Conservation (phyloP, 306 rosid species). For the Clitoria ternatea region DNA sequence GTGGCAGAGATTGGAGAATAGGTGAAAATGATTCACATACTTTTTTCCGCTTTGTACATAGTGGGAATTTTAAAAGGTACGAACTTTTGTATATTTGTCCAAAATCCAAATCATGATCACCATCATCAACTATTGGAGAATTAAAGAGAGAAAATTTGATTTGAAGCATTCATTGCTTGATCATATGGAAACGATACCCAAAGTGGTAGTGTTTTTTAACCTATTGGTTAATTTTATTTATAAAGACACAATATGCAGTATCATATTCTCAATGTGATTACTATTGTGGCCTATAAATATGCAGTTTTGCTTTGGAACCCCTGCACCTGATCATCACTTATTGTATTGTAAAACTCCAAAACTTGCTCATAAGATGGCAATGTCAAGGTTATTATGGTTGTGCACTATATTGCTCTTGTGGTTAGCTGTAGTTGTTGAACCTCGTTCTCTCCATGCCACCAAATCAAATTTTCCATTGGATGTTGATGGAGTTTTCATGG, state of each 20-base stretch:
- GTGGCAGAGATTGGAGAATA: background rate
- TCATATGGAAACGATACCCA: background rate
- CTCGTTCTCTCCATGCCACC: constrained; percentile 1
- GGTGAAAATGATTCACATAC: background rate
- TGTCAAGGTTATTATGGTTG: constrained; percentile 1
- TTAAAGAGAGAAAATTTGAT: background rate
- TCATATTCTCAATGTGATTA: background rate
- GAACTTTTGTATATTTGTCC: background rate
- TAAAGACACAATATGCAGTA: background rate
- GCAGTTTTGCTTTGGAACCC: background rate
- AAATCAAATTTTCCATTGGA: background rate
- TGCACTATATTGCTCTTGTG: constrained; percentile 13
- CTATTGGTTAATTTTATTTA: background rate
- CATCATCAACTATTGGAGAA: background rate
- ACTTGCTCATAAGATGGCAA: background rate
- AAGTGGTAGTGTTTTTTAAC: background rate
- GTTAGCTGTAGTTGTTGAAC: background rate
- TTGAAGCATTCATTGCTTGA: background rate
- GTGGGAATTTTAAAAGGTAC: background rate
- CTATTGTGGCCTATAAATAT: constrained; percentile 11
- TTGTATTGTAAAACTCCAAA: background rate
- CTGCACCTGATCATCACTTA: background rate
- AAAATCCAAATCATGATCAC: background rate
- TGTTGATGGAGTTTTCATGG: background rate
- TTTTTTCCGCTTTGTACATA: background rate